These are phyloP conservation scores for Triticum dicoccoides DNA, from an alignment of 176 grass and related monocot species.

Conservation along the genomic window DNA sequence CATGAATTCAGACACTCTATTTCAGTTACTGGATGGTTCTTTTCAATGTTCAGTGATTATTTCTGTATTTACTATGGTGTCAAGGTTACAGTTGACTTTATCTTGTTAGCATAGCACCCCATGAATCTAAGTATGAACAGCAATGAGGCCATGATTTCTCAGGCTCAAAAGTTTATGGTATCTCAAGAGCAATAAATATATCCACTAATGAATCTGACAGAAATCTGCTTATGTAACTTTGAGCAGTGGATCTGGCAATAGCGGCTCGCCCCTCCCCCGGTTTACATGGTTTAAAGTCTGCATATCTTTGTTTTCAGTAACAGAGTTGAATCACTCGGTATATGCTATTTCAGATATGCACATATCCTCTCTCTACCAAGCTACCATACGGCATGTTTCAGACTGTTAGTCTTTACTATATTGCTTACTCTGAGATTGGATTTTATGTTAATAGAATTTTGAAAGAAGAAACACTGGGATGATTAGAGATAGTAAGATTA, in stretches of 20 bases:
- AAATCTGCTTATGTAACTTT: neutral
- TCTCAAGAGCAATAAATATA: neutral
- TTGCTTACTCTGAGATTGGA: neutral
- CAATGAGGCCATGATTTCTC: neutral
- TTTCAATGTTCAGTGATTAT: neutral
- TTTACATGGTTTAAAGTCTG: neutral
- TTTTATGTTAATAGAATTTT: constrained; percentile 6
- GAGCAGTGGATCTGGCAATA: neutral
- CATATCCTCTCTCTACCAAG: neutral
- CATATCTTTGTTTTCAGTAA: constrained; percentile 13
- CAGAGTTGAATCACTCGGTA: neutral
- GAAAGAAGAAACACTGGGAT: neutral
- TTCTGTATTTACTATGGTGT: neutral
- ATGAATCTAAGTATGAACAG: neutral
- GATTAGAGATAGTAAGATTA: neutral
- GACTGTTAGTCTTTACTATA: neutral
- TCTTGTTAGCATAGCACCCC: neutral
- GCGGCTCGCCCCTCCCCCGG: neutral
- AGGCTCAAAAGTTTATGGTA: neutral
- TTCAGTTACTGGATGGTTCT: neutral
- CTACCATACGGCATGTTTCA: neutral
- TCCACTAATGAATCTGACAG: neutral
- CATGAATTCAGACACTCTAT: neutral
- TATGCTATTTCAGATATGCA: constrained; percentile 16
- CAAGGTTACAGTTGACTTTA: neutral